phyloP scores from a whole-genome alignment of 2,329 filamentous ascomycete genomes.

The Ceratocystiopsis minuta region DNA sequence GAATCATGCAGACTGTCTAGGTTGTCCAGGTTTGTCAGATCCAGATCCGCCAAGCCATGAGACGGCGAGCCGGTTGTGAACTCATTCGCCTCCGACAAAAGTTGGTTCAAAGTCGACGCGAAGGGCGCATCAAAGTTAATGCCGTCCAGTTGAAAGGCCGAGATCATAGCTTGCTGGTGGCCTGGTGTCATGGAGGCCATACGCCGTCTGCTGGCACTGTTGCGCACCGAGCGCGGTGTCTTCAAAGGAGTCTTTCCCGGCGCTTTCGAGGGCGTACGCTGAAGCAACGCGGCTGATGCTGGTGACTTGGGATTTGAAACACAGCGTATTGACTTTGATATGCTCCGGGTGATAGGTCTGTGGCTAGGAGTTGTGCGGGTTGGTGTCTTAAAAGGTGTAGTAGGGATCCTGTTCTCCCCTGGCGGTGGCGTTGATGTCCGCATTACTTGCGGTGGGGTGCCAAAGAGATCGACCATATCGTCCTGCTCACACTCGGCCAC shows the following conservation, averaged over 20 bases:
- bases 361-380: conserved; percentile 43
- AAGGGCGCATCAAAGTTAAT: conserved; percentile 35
- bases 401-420: too few relatives aligned
- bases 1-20: conserved; percentile 17
- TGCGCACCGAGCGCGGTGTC: conserved; percentile 19
- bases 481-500: conserved; percentile 13
- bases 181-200: conserved; percentile 12
- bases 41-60: conserved; percentile 23
- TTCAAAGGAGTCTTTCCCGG: conserved; percentile 23
- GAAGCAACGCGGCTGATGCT: conserved; percentile 17
- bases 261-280: conserved; percentile 27
- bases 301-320: conserved; percentile 20
- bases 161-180: background rate
- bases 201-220: conserved; percentile 21
- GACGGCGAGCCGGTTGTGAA: conserved; percentile 23
- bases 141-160: conserved; percentile 17
- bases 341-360: conserved; percentile 42
- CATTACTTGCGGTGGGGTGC: conserved; percentile 25
- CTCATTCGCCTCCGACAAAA: conserved; percentile 38
- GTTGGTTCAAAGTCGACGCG: conserved; percentile 42
- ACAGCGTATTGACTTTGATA: conserved; percentile 35
- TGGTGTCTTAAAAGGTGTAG: conserved; percentile 37
- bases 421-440: conserved; percentile 36
- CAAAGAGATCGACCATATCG: conserved; percentile 43
- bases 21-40: conserved; percentile 22